Conservation (phyloP, 306 rosid species). For the Vicia villosa region DNA sequence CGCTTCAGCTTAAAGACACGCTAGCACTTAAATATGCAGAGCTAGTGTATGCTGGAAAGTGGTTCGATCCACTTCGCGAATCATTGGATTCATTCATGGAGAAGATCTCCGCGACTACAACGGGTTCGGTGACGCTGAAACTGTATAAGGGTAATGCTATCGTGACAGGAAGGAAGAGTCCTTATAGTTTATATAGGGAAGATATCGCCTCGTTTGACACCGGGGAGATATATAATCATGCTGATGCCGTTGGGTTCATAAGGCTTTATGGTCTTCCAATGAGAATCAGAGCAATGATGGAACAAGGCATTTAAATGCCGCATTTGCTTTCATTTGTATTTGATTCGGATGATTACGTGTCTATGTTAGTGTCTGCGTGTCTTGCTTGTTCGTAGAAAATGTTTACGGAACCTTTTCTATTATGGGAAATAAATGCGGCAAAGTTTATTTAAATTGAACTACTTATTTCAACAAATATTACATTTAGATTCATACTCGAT, state of each 20-base stretch:
- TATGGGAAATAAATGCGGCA: background rate
- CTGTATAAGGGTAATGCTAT: slow-evolving; percentile 62
- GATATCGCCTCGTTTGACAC: slow-evolving; percentile 84
- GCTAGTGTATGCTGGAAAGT: slow-evolving; percentile 79
- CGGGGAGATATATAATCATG: slow-evolving; percentile 76
- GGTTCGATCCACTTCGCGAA: slow-evolving; percentile 84
- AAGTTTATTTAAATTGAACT: background rate
- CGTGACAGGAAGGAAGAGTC: slow-evolving; percentile 61
- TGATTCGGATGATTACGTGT: background rate
- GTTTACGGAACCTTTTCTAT: background rate
- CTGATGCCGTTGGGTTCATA: slow-evolving; percentile 83
- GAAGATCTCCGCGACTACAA: slow-evolving; percentile 69
- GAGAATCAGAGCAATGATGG: slow-evolving; percentile 72
- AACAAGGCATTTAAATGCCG: slow-evolving; percentile 22
- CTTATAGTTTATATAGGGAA: slow-evolving; percentile 61
- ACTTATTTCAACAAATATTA: background rate
- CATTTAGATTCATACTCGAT: background rate
- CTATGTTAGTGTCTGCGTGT: background rate
- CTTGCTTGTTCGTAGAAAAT: background rate
- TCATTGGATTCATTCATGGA: slow-evolving; percentile 83
- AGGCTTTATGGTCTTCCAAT: slow-evolving; percentile 83
- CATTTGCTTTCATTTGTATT: background rate
- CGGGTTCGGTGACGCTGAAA: slow-evolving; percentile 70
- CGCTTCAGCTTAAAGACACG: slow-evolving; percentile 64
- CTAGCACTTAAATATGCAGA: slow-evolving; percentile 84